These are phyloP conservation scores for Salix caprea DNA, from an alignment of 345 rosid species.

Conservation along the genomic window DNA sequence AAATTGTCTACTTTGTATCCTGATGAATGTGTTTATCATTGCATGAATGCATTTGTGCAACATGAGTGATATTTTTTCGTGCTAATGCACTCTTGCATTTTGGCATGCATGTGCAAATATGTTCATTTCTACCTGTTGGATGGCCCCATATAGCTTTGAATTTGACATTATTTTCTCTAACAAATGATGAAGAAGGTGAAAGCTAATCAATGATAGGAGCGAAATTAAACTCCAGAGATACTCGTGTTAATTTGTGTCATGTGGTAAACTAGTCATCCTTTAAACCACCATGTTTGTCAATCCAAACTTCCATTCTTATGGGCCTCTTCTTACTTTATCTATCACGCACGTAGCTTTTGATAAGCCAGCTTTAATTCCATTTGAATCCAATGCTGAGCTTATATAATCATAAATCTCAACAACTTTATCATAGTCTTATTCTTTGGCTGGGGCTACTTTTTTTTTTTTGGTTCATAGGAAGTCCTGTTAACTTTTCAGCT, in stretches of 20 bases:
- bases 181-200: background rate
- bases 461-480: background rate
- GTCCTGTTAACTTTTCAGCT: background rate
- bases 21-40: conserved; percentile 9
- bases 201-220: background rate
- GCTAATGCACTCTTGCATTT: conserved; percentile 2
- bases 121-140: background rate
- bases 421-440: background rate
- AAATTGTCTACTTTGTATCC: conserved; percentile 7
- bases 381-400: background rate
- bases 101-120: background rate
- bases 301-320: background rate
- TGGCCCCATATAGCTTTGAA: background rate
- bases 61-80: conserved; percentile 1
- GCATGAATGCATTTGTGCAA: conserved; percentile 5
- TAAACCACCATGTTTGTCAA: background rate
- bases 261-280: background rate
- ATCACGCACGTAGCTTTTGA: background rate
- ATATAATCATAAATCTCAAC: background rate
- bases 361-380: background rate
- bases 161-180: background rate
- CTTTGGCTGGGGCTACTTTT: background rate
- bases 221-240: background rate
- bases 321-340: background rate
- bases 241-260: background rate